phyloP scores from a whole-genome alignment of 139 green algal species.

The Coelastrella sp. region DNA sequence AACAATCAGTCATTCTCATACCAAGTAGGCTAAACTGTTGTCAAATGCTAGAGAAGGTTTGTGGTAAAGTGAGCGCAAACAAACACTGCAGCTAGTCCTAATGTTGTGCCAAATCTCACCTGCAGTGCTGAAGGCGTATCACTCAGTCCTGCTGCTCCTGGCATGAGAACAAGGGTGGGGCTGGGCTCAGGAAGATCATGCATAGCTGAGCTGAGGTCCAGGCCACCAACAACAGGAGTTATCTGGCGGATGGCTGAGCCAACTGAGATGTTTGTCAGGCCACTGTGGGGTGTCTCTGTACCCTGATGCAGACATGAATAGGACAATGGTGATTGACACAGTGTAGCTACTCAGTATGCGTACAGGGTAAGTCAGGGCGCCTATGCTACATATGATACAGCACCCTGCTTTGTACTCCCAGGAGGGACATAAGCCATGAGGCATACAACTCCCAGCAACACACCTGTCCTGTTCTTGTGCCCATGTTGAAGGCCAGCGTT shows the following conservation, averaged over 20 bases:
- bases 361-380: too few species aligned
- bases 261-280: background rate
- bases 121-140: background rate
- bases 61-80: too few species aligned
- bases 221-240: background rate
- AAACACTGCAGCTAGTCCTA: too few species aligned
- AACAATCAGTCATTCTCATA: too few species aligned
- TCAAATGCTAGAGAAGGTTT: too few species aligned
- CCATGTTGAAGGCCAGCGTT: background rate
- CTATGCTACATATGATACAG: too few species aligned
- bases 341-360: too few species aligned
- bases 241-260: constrained; percentile 23
- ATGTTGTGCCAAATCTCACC: background rate
- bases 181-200: constrained; percentile 9
- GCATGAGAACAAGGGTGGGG: constrained; percentile 37
- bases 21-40: too few species aligned
- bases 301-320: background rate
- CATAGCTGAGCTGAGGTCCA: constrained; percentile 20
- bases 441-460: too few species aligned
- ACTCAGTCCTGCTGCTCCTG: background rate
- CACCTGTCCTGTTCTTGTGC: background rate
- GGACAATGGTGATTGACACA: background rate
- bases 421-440: too few species aligned
- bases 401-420: too few species aligned
- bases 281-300: background rate